Conservation (phyloP, 2,329 filamentous ascomycete species). For the Fragosphaeria purpurea region DNA sequence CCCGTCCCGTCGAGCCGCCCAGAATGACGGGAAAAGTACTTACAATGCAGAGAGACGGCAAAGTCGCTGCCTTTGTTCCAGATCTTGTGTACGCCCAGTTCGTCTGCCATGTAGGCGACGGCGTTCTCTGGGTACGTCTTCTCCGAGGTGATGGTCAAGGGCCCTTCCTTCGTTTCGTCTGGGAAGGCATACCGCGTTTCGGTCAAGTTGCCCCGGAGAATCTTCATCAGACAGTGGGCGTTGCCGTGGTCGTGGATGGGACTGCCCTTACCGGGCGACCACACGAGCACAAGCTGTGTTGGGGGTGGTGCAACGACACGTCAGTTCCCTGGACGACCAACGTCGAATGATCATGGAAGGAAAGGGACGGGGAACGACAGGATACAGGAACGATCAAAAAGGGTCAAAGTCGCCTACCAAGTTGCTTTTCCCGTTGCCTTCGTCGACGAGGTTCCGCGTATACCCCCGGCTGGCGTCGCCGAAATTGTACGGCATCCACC, state of each 20-base stretch:
- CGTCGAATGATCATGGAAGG: neutral
- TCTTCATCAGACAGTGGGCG: conserved; percentile 88
- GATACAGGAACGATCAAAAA: neutral
- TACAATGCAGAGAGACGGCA: conserved; percentile 74
- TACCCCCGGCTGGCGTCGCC: conserved; percentile 62
- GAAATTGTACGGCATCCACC: conserved; percentile 70
- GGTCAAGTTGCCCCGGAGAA: conserved; percentile 65
- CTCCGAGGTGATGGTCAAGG: conserved; percentile 56
- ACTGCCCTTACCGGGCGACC: conserved; percentile 74
- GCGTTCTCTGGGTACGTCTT: conserved; percentile 59
- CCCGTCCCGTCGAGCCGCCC: too few species aligned
- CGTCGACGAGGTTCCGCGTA: conserved; percentile 81
- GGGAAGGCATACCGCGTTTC: conserved; percentile 79
- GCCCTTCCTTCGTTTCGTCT: conserved; percentile 35
- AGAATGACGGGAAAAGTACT: conserved; percentile 16
- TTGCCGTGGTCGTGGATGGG: conserved; percentile 84
- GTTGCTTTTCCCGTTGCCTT: conserved; percentile 62
- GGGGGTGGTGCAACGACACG: neutral
- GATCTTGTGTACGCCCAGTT: conserved; percentile 77
- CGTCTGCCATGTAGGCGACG: conserved; percentile 86
- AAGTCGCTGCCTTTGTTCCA: conserved; percentile 65
- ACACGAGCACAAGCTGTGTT: conserved; percentile 70
- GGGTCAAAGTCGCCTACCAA: conserved; percentile 26
- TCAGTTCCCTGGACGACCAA: too few species aligned
- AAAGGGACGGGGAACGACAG: neutral